Evolutionary conservation across 768 basidiomycete genomes (phyloP).

Genomic region (Sporobolomyces phaffii): DNA sequence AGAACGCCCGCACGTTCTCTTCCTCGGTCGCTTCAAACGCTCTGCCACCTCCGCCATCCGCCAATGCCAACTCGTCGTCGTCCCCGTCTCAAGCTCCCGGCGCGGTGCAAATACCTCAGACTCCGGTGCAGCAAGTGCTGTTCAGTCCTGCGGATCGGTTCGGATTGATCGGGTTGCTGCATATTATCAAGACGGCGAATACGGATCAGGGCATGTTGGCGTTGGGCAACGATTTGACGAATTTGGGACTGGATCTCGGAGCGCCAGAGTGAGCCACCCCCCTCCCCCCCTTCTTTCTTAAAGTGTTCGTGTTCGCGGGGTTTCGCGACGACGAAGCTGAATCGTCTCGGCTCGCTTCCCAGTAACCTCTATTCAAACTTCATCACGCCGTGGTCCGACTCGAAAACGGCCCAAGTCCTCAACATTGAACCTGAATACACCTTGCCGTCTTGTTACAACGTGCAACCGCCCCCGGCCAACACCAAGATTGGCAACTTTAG

Average conservation of each 20-base stretch:
- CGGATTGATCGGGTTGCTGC: slow-evolving; percentile 79
- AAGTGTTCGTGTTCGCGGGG: no score
- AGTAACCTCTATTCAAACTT: slow-evolving; percentile 57
- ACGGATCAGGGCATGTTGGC: slow-evolving; percentile 72
- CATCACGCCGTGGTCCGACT: slow-evolving; percentile 93
- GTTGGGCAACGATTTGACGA: slow-evolving; percentile 84
- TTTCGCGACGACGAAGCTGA: no score
- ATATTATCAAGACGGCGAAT: slow-evolving; percentile 75
- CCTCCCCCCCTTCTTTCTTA: no score
- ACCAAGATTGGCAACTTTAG: slow-evolving; percentile 75
- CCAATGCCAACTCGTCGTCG: slow-evolving; percentile 27
- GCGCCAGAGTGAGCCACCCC: slow-evolving; percentile 75
- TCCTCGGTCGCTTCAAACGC: slow-evolving; percentile 1
- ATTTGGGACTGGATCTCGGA: slow-evolving; percentile 84
- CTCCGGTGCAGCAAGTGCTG: slow-evolving; percentile 87
- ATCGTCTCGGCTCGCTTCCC: background rate
- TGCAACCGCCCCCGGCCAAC: slow-evolving; percentile 77
- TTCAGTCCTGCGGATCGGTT: slow-evolving; percentile 89
- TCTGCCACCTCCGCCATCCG: slow-evolving; percentile 20
- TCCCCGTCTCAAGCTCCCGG: slow-evolving; percentile 21
- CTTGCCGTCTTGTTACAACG: slow-evolving; percentile 85
- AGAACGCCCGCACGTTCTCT: no score
- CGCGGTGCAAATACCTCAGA: slow-evolving; percentile 55
- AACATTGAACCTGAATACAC: slow-evolving; percentile 87
- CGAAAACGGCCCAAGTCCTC: slow-evolving; percentile 62